A percentile compares a stretch with the other conserved stretches of the same genome.
Evolutionary conservation across 768 basidiomycete species (phyloP).

Genomic region (Tephrocybe sp.): DNA sequence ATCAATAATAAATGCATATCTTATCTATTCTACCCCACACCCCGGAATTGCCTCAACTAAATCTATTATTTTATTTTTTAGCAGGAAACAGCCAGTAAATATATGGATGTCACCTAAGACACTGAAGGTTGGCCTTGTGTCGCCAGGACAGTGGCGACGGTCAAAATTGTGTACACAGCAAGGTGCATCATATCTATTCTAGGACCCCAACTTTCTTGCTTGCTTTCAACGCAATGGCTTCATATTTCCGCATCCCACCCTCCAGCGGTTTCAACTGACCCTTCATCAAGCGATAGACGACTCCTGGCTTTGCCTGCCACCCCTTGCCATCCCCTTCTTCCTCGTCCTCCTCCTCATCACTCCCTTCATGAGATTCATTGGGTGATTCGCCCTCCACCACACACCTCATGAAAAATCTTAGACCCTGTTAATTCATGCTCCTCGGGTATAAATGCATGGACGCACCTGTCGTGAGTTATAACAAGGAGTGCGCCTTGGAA

Average conservation of each 20-base stretch:
- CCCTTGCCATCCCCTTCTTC: conserved; percentile 8
- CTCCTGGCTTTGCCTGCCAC: conserved; percentile 20
- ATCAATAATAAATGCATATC: conserved; percentile 3
- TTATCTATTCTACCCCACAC: conserved; percentile 16
- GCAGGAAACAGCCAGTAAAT: too few relatives aligned
- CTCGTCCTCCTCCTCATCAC: conserved; percentile 16
- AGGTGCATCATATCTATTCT: conserved; percentile 13
- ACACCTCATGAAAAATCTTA: conserved; percentile 26
- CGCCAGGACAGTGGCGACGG: too few relatives aligned
- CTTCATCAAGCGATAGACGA: conserved; percentile 21
- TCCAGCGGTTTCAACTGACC: conserved; percentile 20
- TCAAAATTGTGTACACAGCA: too few relatives aligned
- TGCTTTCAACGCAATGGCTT: conserved; percentile 19
- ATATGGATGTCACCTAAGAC: too few relatives aligned
- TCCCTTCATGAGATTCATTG: conserved; percentile 13
- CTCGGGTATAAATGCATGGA: background rate
- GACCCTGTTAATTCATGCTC: background rate
- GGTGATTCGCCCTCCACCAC: conserved; percentile 24
- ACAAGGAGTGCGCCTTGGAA: conserved; percentile 57
- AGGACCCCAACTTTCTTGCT: conserved; percentile 11
- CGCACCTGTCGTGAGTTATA: conserved; percentile 56
- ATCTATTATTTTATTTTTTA: too few relatives aligned
- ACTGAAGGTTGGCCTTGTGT: too few relatives aligned
- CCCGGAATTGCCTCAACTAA: too few relatives aligned
- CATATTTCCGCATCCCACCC: conserved; percentile 24